Conservation (phyloP, 257 asterid species). For the Scutellaria baicalensis region DNA sequence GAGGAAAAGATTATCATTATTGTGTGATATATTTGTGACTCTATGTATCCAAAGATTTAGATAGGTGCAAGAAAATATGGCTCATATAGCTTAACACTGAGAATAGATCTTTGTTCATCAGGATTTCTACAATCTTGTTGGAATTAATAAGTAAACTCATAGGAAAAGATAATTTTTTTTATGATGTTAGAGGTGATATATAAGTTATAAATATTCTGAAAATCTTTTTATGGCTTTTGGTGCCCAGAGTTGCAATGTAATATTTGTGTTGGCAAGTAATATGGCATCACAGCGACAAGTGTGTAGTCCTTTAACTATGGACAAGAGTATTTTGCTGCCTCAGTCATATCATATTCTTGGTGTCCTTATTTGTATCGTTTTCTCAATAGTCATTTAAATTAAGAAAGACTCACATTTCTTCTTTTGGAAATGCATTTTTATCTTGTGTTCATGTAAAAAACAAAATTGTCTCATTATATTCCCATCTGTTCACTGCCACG, state of each 20-base stretch:
- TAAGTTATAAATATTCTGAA: not conserved
- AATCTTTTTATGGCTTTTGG: not conserved
- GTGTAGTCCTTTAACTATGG: not conserved
- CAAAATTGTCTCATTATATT: not conserved
- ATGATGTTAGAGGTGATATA: not conserved
- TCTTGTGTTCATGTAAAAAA: not conserved
- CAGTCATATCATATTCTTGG: not conserved
- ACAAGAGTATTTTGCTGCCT: not conserved
- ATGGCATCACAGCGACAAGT: not conserved
- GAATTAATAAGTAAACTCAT: not conserved
- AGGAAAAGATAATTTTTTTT: not conserved
- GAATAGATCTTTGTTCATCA: not conserved
- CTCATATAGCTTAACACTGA: not conserved
- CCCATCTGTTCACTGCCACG: not conserved
- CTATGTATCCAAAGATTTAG: not conserved
- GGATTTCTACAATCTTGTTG: not conserved
- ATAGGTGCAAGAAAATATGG: not conserved
- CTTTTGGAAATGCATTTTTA: not conserved
- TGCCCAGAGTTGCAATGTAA: not conserved
- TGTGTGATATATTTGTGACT: not conserved
- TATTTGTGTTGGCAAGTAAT: not conserved
- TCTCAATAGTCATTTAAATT: not conserved
- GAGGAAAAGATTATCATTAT: not conserved
- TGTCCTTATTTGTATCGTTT: not conserved
- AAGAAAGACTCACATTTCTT: not conserved